Base-by-base conservation (phyloP, 2,329 filamentous ascomycete genomes). In the Aspergillus texensis region DNA sequence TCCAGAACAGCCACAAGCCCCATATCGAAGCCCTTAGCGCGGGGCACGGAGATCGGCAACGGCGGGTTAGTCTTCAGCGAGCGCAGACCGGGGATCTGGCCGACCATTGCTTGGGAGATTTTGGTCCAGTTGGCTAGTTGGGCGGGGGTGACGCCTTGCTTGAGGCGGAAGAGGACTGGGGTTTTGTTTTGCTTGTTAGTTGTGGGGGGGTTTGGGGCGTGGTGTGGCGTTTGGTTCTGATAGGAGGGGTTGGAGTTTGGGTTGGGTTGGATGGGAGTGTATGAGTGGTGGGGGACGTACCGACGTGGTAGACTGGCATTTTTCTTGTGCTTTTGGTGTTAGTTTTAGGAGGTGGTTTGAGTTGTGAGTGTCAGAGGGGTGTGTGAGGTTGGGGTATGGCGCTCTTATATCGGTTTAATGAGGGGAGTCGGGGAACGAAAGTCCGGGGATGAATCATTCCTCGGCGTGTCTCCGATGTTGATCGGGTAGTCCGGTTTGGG, bases 1-100 rank as follows among this genome's bases (percentile, higher is more conserved):
- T 83, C 81, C 67, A 83, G 62, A 6, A 82, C 73, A 5, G 81
- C 80, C n/a, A 83, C 76, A 12, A 83, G 64, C 2, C 77, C 81
- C 74, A 81, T 75, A 68, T 83, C 71, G 61, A 78, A 83, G 1
- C 81, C 81, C 59, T 82, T 76, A 24, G 79, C 76, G 43, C 81
- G 74, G 36, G 78, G 72, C 6, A 80, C 76, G 16, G 77, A 80
- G 28, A 78, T 75, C 0, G 77, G 71, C 24, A 81, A 65, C 4
- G 81, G 80, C 9, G 68, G 64, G 41, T 74, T 74, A 24, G 75
- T 66, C 62, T 81, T 72, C 6, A 81, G 60, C 48, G 76, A 78
- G 10, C 73, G 28, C 45, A 82, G 67, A 14, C 79, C 79, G 8
- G 80, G 80, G 60, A 82, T 75, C 58, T 81, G 72, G 3, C 79